Evolutionary conservation across 2,329 filamentous ascomycete species (phyloP).

Genomic region (Colletotrichum theobromicola): DNA sequence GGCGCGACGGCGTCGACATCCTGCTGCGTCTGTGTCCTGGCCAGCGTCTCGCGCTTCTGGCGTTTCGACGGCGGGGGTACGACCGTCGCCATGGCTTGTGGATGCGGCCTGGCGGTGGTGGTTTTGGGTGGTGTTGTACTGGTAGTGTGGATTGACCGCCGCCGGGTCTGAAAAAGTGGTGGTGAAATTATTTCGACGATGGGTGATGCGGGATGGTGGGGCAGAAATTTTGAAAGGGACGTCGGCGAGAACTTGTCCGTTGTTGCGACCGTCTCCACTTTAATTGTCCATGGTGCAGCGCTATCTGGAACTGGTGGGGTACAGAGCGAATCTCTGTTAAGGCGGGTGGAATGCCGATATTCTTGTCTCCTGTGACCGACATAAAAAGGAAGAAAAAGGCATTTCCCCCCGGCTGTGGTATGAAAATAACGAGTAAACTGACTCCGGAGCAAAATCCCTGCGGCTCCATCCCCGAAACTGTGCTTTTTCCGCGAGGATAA

Average conservation of each 20-base stretch:
- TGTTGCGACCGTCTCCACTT: neutral
- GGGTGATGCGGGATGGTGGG: constrained; percentile 19
- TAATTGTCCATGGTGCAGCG: neutral
- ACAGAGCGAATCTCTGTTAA: constrained; percentile 4
- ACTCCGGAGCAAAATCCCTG: constrained; percentile 11
- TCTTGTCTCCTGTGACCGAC: neutral
- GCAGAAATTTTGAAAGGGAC: constrained; percentile 18
- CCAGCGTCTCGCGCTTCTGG: constrained; percentile 77
- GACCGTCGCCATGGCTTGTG: constrained; percentile 74
- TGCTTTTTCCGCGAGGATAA: constrained; percentile 10
- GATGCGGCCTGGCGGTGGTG: neutral
- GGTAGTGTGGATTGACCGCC: neutral
- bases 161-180: neutral
- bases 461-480: neutral
- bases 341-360: neutral
- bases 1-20: constrained; percentile 73
- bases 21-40: constrained; percentile 76
- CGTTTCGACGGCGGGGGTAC: constrained; percentile 87
- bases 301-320: constrained; percentile 3
- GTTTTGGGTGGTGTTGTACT: neutral
- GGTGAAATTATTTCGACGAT: constrained; percentile 17
- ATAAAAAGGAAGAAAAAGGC: neutral
- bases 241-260: constrained; percentile 12
- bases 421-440: neutral
- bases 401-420: neutral